Evolutionary conservation across 192 early-diverging fungal genomes (phyloP).

Genomic region (Neocallimastix lanati): DNA sequence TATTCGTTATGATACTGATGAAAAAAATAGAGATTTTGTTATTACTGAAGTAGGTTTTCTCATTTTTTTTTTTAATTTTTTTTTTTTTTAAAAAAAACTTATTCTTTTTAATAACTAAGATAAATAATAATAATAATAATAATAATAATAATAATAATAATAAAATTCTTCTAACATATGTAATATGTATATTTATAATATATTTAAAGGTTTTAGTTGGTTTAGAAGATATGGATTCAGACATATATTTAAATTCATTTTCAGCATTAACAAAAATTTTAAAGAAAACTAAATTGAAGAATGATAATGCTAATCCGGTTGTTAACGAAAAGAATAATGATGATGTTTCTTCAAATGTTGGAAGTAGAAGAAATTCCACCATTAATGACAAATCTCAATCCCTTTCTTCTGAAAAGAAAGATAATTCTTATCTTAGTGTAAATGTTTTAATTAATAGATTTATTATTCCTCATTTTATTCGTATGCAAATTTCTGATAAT

Average conservation of each 20-base stretch:
- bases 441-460: neutral
- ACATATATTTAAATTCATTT: neutral
- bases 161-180: too few species aligned
- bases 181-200: too few species aligned
- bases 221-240: neutral
- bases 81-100: too few species aligned
- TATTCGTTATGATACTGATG: neutral
- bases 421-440: neutral
- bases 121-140: too few species aligned
- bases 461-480: neutral
- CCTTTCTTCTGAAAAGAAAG: neutral
- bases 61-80: too few species aligned
- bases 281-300: neutral
- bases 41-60: neutral
- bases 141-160: too few species aligned
- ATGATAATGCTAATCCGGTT: neutral
- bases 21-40: neutral
- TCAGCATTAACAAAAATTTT: neutral
- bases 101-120: too few species aligned
- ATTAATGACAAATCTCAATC: neutral
- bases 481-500: neutral
- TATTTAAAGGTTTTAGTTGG: neutral
- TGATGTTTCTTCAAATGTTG: neutral
- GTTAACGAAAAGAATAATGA: neutral
- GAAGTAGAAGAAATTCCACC: neutral